Percentiles rank a stretch among this genome's conserved stretches.
phyloP scores from a whole-genome alignment of 2,329 filamentous ascomycete genomes.

The Talaromyces pinophilus region DNA sequence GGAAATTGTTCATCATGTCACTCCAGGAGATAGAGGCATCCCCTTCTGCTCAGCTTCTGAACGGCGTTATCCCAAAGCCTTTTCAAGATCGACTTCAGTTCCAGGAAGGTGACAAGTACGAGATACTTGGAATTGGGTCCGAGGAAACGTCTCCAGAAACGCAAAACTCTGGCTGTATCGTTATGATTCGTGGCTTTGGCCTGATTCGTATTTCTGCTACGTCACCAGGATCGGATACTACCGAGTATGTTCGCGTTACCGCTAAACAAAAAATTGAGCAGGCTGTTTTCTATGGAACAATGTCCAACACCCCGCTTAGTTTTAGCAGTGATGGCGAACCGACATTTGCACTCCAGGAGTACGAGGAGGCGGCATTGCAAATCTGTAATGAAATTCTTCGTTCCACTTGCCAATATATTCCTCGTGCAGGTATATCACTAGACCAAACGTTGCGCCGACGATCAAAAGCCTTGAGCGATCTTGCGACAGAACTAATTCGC shows the following conservation, averaged over 20 bases:
- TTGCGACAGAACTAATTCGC: constrained; percentile 70
- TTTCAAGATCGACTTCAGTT: constrained; percentile 90
- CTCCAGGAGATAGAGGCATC: constrained; percentile 67
- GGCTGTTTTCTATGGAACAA: constrained; percentile 86
- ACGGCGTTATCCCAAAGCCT: constrained; percentile 63
- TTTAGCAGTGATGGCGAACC: constrained; percentile 70
- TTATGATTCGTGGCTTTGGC: constrained; percentile 61
- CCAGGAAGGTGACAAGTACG: constrained; percentile 53
- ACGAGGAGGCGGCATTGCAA: constrained; percentile 72
- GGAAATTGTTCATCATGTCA: constrained; percentile 75
- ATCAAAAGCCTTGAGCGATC: constrained; percentile 69
- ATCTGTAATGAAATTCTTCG: constrained; percentile 80
- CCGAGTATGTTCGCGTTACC: constrained; percentile 62
- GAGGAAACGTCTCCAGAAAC: constrained; percentile 49
- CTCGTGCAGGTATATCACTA: constrained; percentile 70
- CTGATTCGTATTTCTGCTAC: constrained; percentile 56
- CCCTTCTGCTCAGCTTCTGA: constrained; percentile 73
- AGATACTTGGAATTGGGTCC: constrained; percentile 52
- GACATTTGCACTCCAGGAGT: constrained; percentile 68
- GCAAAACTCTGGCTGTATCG: constrained; percentile 46
- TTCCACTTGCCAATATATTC: constrained; percentile 73
- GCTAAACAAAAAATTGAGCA: constrained; percentile 90
- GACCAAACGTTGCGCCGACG: constrained; percentile 78
- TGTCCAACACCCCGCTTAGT: constrained; percentile 82
- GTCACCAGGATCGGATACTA: constrained; percentile 42